Conservation (phyloP, 176 grass and related monocot genomes). For the Musa schizocarpa region DNA sequence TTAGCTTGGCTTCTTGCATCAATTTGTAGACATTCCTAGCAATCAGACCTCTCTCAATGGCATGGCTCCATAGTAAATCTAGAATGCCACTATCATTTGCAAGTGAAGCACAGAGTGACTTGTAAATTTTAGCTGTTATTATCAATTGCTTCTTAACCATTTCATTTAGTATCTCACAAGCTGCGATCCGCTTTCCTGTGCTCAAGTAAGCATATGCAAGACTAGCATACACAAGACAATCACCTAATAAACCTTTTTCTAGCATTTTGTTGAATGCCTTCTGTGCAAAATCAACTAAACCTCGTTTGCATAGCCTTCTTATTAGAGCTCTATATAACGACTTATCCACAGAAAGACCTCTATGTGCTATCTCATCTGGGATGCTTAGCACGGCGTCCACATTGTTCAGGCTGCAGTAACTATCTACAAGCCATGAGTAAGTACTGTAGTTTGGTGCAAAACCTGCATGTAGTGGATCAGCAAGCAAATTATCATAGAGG, state of each 20-base stretch:
- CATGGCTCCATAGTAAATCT: constrained; percentile 49
- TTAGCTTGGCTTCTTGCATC: constrained; percentile 29
- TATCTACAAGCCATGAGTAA: constrained; percentile 75
- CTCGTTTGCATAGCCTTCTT: constrained; percentile 72
- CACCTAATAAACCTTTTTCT: constrained; percentile 40
- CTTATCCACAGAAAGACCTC: constrained; percentile 51
- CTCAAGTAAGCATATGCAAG: constrained; percentile 60
- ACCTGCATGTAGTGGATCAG: constrained; percentile 31
- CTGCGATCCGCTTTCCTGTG: constrained; percentile 29
- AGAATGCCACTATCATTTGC: constrained; percentile 45
- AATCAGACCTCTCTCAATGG: constrained; percentile 57
- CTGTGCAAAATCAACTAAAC: constrained; percentile 50
- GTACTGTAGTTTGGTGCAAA: constrained; percentile 57
- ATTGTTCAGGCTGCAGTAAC: constrained; percentile 52
- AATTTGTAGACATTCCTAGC: constrained; percentile 34
- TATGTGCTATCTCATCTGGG: constrained; percentile 59
- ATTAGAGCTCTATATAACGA: constrained; percentile 68
- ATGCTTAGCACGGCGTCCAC: constrained; percentile 49
- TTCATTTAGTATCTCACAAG: constrained; percentile 35
- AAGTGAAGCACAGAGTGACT: constrained; percentile 48
- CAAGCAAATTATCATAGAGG: constrained; percentile 2
- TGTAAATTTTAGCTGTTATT: constrained; percentile 53
- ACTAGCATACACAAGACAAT: constrained; percentile 51
- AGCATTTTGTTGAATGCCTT: constrained; percentile 52
- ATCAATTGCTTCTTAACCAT: constrained; percentile 53